Conservation (phyloP, 257 asterid species). For the Solanum rostratum region DNA sequence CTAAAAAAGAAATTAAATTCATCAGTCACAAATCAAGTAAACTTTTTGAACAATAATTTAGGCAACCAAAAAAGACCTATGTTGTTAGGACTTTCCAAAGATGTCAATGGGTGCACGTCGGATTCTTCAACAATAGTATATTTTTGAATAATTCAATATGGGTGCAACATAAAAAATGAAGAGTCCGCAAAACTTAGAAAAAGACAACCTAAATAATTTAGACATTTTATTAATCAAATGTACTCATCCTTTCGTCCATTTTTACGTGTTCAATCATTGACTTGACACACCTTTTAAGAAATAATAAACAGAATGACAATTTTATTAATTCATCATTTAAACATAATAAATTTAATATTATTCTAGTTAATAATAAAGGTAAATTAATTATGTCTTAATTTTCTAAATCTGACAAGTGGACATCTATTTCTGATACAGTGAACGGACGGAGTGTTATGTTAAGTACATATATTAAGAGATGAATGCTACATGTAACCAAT, state of each 20-base stretch:
- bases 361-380: neutral
- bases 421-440: neutral
- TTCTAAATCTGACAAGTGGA: neutral
- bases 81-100: too few relatives aligned
- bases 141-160: too few relatives aligned
- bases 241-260: neutral
- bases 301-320: too few relatives aligned
- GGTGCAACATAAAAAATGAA: too few relatives aligned
- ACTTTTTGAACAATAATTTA: neutral
- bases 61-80: neutral
- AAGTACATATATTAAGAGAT: neutral
- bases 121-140: too few relatives aligned
- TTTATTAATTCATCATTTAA: too few relatives aligned
- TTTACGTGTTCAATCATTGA: neutral
- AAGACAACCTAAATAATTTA: too few relatives aligned
- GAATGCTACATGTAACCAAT: neutral
- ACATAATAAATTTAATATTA: too few relatives aligned
- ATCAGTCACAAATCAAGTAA: neutral
- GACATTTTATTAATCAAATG: too few relatives aligned
- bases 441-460: neutral
- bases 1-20: constrained; percentile 18
- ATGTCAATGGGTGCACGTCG: too few relatives aligned
- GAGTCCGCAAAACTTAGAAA: too few relatives aligned
- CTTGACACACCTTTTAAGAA: neutral
- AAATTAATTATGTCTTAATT: neutral